These are phyloP conservation scores for Cutaneotrichosporon arboriforme DNA, from an alignment of 1,284 basidiomycete genomes.

Conservation along the genomic window DNA sequence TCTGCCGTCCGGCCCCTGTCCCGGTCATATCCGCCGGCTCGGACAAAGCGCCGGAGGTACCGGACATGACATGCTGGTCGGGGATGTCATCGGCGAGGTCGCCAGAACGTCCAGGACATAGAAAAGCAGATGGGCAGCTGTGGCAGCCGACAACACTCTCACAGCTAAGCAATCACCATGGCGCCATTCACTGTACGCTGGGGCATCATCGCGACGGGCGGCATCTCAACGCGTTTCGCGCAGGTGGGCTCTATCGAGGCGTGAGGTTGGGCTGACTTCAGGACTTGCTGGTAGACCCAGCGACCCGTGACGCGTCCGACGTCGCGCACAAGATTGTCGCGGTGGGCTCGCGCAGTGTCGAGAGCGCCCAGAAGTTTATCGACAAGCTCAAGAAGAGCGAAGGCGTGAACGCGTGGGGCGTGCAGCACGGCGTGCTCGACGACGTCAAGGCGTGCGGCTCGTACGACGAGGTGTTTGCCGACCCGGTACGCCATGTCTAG, in stretches of 20 bases:
- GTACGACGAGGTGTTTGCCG: slow-evolving; percentile 70
- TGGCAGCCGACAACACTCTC: neutral
- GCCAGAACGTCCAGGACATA: neutral
- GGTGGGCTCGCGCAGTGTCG: slow-evolving; percentile 68
- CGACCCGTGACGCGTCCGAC: slow-evolving; percentile 60
- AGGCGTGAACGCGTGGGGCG: slow-evolving; percentile 30
- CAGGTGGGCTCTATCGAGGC: slow-evolving; percentile 20
- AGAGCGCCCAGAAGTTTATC: slow-evolving; percentile 69
- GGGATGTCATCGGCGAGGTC: neutral
- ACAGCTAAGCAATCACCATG: slow-evolving; percentile 3
- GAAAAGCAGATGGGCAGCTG: neutral
- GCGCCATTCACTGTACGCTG: slow-evolving; percentile 34
- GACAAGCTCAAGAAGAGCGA: slow-evolving; percentile 40
- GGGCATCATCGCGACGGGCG: slow-evolving; percentile 50
- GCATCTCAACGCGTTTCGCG: slow-evolving; percentile 38
- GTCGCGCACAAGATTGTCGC: slow-evolving; percentile 70
- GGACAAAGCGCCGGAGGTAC: neutral
- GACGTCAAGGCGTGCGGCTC: slow-evolving; percentile 64
- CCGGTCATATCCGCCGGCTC: neutral
- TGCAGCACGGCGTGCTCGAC: slow-evolving; percentile 29
- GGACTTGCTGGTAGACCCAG: slow-evolving; percentile 34
- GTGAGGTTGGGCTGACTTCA: slow-evolving; percentile 13
- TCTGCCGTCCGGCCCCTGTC: neutral
- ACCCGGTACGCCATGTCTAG: slow-evolving; percentile 57
- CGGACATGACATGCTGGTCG: neutral